Conservation (phyloP, 768 basidiomycete species). For the Boletales sp. region DNA sequence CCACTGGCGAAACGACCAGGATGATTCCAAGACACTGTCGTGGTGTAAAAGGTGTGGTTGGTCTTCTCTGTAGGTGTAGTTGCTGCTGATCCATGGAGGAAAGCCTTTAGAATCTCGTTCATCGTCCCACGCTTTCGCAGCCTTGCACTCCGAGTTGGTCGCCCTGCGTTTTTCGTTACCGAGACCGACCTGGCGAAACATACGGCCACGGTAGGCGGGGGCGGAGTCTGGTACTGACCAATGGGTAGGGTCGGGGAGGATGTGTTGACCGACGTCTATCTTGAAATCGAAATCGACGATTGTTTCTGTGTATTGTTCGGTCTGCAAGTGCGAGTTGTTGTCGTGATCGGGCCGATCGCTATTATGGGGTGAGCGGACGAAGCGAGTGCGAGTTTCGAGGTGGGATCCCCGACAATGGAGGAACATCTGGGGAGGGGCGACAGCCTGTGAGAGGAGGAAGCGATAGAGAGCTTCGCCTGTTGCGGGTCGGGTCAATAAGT, state of each 20-base stretch:
- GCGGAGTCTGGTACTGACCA: slow-evolving; percentile 63
- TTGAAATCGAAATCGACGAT: slow-evolving; percentile 69
- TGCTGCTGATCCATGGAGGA: slow-evolving; percentile 44
- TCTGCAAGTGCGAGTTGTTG: slow-evolving; percentile 22
- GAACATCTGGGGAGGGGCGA: slow-evolving; percentile 40
- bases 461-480: slow-evolving; percentile 70
- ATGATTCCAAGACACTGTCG: slow-evolving; percentile 41
- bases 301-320: slow-evolving; percentile 55
- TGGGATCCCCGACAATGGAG: slow-evolving; percentile 56
- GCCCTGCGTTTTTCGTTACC: slow-evolving; percentile 37
- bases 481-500: neutral
- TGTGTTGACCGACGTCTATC: slow-evolving; percentile 48
- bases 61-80: slow-evolving; percentile 31
- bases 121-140: slow-evolving; percentile 41
- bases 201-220: slow-evolving; percentile 62
- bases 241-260: slow-evolving; percentile 41
- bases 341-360: no score
- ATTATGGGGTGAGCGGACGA: slow-evolving; percentile 33
- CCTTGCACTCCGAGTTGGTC: slow-evolving; percentile 40
- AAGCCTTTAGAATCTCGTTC: slow-evolving; percentile 48
- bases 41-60: slow-evolving; percentile 24
- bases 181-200: slow-evolving; percentile 54
- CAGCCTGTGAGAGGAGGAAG: slow-evolving; percentile 61
- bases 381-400: slow-evolving; percentile 46
- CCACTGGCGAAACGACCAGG: slow-evolving; percentile 69